Evolutionary conservation across 768 basidiomycete species (phyloP).

Genomic region (Boletus tylopilopsis): DNA sequence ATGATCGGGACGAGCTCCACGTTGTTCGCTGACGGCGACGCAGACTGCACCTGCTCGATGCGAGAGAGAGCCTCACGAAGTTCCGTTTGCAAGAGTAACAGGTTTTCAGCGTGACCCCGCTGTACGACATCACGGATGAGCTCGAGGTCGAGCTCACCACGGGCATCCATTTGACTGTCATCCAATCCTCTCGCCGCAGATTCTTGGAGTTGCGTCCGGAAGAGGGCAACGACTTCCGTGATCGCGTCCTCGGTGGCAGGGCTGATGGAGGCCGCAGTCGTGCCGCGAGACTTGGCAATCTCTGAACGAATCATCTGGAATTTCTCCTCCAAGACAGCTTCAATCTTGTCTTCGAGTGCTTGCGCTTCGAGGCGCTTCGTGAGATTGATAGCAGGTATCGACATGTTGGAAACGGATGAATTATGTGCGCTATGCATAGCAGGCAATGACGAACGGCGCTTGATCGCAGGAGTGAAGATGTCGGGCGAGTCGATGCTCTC

Average conservation of each 20-base stretch:
- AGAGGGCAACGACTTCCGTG: constrained; percentile 60
- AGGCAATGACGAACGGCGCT: constrained; percentile 57
- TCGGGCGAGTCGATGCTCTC: constrained; percentile 33
- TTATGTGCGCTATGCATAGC: constrained; percentile 45
- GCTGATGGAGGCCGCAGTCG: constrained; percentile 32
- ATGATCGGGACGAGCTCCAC: constrained; percentile 43
- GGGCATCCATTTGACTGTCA: constrained; percentile 65
- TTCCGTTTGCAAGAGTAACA: constrained; percentile 55
- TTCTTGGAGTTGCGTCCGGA: constrained; percentile 65
- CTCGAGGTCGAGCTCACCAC: constrained; percentile 76
- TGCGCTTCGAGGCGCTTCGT: constrained; percentile 56
- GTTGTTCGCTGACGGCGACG: constrained; percentile 9
- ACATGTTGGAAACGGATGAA: constrained; percentile 43
- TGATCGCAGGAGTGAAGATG: constrained; percentile 40
- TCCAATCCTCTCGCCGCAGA: constrained; percentile 55
- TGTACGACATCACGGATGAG: constrained; percentile 67
- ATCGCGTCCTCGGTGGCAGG: constrained; percentile 59
- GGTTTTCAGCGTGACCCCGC: constrained; percentile 60
- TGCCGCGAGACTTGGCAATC: constrained; percentile 25
- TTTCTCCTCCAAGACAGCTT: constrained; percentile 66
- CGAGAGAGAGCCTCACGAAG: constrained; percentile 48
- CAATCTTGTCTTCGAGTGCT: constrained; percentile 58
- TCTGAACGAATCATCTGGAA: constrained; percentile 49
- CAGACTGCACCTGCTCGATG: constrained; percentile 30
- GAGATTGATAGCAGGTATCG: constrained; percentile 46